Conservation (phyloP, 208 protist species). For the Acanthamoeba royreba region DNA sequence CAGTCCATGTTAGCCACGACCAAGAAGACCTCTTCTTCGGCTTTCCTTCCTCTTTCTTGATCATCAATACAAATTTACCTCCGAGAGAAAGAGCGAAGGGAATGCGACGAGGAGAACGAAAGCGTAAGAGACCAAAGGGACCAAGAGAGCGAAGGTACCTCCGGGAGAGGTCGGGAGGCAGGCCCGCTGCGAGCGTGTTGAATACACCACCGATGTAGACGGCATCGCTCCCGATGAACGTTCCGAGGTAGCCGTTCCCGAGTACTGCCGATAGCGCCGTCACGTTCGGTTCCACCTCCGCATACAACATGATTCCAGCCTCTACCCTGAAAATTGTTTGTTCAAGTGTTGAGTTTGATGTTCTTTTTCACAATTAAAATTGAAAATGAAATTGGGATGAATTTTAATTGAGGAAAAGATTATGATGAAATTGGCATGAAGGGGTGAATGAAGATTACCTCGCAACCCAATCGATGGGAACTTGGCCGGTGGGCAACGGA, state of each 20-base stretch:
- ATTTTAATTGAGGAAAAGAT: too few relatives aligned
- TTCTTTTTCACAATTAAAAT: too few relatives aligned
- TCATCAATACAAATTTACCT: too few relatives aligned
- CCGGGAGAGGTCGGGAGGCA: constrained; percentile 16
- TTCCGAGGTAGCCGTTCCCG: constrained; percentile 15
- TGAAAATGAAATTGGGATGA: too few relatives aligned
- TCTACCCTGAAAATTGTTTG: too few relatives aligned
- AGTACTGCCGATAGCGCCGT: background rate
- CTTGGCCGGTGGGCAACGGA: background rate
- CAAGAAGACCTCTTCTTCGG: too few relatives aligned
- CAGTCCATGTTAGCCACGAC: background rate
- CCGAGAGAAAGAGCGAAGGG: constrained; percentile 1
- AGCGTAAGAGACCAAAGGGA: background rate
- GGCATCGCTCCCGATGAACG: background rate
- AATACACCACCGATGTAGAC: constrained; percentile 43
- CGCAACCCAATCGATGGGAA: background rate
- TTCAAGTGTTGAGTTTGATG: too few relatives aligned
- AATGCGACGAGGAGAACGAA: background rate
- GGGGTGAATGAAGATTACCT: background rate
- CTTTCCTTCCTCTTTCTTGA: too few relatives aligned
- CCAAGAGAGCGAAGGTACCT: background rate
- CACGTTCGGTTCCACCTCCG: background rate
- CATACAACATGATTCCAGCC: background rate
- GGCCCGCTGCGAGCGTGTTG: constrained; percentile 21
- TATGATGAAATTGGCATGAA: too few relatives aligned